Evolutionary conservation across 176 grass and related monocot species (phyloP), one percentile per base, ranked within the genome.

Genomic region (Olyra latifolia): DNA sequence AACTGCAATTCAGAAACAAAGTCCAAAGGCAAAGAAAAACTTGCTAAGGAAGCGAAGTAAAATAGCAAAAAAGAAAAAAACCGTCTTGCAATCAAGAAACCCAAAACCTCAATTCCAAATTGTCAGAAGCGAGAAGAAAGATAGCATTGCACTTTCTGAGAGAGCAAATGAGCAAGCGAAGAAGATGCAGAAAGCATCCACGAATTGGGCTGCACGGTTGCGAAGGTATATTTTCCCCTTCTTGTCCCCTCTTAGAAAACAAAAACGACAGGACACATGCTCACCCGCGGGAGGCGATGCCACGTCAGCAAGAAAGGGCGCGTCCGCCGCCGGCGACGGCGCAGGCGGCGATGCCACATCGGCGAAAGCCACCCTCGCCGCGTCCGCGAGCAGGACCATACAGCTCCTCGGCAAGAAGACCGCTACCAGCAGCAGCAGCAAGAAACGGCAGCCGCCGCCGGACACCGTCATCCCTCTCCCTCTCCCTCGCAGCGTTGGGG

Each of bases 301-400:
- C 46, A 19, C 58, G 65, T 42, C 57, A 8, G 14, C 32, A 42
- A 74, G 70, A 28, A 64, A 65, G 20, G 44, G 45, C 29, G 45
- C 29, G 45, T 74, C 70, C 14, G 70, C 43, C 8, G 22, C 70
- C 29, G 80, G 70, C 59, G 46, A 66, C 32, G 80, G 80, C 42
- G 80, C 55, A 23, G 69, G 68, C 14, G 69, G 58, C n/a, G 30
- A 65, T 1, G 42, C 14, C 56, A 27, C 46, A 11, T 83, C 32
- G 15, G 15, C 32, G 14, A 66, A 14, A 16, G 47, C 43, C 27
- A 72, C 14, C 69, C 69, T 63, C n/a, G 57, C 44, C 10, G 42
- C 69, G 4, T 40, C 69, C 30, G 69, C 69, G 14, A 74, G 56
- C 69, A 82, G 56, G 23, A 53, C 79, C 44, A 8, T 11, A 19